A percentile compares a stretch with the other conserved stretches of the same genome.
Evolutionary conservation across 148 eudicot species (phyloP).

Genomic region (Bassia scoparia): DNA sequence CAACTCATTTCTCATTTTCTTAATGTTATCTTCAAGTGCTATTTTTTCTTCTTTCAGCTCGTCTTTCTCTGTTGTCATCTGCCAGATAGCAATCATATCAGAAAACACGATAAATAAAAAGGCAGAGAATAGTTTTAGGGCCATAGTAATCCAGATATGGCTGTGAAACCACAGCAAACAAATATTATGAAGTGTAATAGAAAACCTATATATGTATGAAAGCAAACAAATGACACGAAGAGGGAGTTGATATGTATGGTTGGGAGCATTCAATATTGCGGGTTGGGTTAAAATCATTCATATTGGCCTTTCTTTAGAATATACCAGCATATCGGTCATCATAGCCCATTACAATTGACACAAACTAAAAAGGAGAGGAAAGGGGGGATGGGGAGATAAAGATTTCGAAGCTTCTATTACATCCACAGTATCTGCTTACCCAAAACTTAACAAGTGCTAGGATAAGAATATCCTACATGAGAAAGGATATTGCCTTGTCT

Average conservation of each 20-base stretch:
- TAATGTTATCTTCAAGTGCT: constrained; percentile 51
- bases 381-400: not conserved
- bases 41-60: constrained; percentile 74
- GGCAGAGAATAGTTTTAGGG: not conserved
- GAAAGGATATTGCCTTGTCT: not conserved
- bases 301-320: too few relatives aligned
- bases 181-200: too few relatives aligned
- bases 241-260: too few relatives aligned
- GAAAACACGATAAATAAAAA: not conserved
- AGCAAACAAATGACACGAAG: too few relatives aligned
- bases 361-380: too few relatives aligned
- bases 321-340: too few relatives aligned
- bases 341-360: too few relatives aligned
- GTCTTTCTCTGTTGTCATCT: constrained; percentile 63
- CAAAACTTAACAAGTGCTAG: not conserved
- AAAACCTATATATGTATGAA: too few relatives aligned
- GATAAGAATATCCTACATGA: not conserved
- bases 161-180: too few relatives aligned
- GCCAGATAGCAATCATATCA: not conserved
- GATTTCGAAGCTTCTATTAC: not conserved
- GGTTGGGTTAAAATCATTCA: too few relatives aligned
- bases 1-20: constrained; percentile 41
- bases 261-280: too few relatives aligned
- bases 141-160: not conserved
- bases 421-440: not conserved